Conservation (phyloP, 441 rosid species). For the Pelargonium fulgidum region DNA sequence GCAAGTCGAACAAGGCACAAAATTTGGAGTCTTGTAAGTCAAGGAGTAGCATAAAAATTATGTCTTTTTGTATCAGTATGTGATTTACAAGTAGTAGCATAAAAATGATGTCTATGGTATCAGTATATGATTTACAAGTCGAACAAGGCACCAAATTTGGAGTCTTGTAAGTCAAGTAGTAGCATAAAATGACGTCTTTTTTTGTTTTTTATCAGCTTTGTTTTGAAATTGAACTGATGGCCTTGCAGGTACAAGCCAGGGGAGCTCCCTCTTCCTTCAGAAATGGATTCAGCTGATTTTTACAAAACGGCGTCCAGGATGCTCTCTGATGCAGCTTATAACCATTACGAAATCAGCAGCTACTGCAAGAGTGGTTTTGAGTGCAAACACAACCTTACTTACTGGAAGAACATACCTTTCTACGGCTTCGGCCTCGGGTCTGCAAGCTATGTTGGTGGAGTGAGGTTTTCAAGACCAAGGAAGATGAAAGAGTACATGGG, state of each 20-base stretch:
- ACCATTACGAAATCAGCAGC: constrained; percentile 85
- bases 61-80: constrained; percentile 58
- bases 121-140: constrained; percentile 95
- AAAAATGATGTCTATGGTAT: constrained; percentile 26
- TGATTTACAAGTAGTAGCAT: constrained; percentile 66
- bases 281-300: constrained; percentile 64
- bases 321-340: constrained; percentile 60
- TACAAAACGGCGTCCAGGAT: constrained; percentile 60
- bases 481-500: constrained; percentile 58
- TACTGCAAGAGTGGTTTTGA: constrained; percentile 54
- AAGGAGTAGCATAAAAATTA: not conserved
- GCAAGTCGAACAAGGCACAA: constrained; percentile 92
- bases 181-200: not conserved
- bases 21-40: constrained; percentile 67
- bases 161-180: constrained; percentile 43
- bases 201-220: constrained; percentile 6
- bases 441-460: constrained; percentile 74
- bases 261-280: constrained; percentile 80
- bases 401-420: constrained; percentile 84
- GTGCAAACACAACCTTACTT: constrained; percentile 72
- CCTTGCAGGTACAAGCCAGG: constrained; percentile 73
- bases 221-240: constrained; percentile 2
- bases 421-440: constrained; percentile 91
- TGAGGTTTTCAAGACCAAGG: constrained; percentile 84
- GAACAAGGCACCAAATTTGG: constrained; percentile 89